Evolutionary conservation across 2,329 filamentous ascomycete species (phyloP).

Genomic region (Lasiodiplodia theobromae): DNA sequence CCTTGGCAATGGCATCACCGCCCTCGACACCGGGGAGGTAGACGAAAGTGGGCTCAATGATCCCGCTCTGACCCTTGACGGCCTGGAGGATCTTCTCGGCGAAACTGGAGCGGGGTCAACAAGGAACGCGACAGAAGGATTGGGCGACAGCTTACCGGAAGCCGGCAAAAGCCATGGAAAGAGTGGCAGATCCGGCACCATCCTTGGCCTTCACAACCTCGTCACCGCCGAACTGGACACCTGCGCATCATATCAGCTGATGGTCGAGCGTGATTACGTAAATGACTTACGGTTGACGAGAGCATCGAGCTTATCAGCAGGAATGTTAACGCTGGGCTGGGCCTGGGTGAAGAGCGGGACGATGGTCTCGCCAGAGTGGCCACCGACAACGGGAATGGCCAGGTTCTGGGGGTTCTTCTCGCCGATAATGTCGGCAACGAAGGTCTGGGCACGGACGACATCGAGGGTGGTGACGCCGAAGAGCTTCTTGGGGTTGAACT

Average conservation of each 20-base stretch:
- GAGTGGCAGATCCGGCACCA: constrained; percentile 85
- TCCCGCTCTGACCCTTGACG: constrained; percentile 84
- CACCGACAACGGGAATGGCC: constrained; percentile 90
- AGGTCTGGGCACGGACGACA: constrained; percentile 97
- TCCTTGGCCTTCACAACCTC: constrained; percentile 97
- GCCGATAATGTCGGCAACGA: constrained; percentile 85
- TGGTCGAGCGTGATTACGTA: constrained; percentile 1
- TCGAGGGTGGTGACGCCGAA: constrained; percentile 99
- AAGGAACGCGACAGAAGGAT: neutral
- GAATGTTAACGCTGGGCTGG: constrained; percentile 79
- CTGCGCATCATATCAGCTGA: constrained; percentile 44
- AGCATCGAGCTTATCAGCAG: constrained; percentile 86
- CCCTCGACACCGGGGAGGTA: constrained; percentile 91
- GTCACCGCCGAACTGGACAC: constrained; percentile 96
- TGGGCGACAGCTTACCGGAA: constrained; percentile 70
- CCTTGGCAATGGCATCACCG: constrained; percentile 84
- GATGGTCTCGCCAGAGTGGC: constrained; percentile 98
- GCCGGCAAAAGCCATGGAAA: constrained; percentile 95
- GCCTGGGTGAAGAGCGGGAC: constrained; percentile 96
- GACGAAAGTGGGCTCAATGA: constrained; percentile 94
- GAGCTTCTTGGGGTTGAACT: constrained; percentile 94
- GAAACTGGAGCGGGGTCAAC: constrained; percentile 63
- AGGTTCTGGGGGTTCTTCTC: constrained; percentile 82
- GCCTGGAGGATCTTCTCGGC: constrained; percentile 94
- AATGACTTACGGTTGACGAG: constrained; percentile 78